phyloP scores from a whole-genome alignment of 2,329 filamentous ascomycete species.

The Penicillium sp. region DNA sequence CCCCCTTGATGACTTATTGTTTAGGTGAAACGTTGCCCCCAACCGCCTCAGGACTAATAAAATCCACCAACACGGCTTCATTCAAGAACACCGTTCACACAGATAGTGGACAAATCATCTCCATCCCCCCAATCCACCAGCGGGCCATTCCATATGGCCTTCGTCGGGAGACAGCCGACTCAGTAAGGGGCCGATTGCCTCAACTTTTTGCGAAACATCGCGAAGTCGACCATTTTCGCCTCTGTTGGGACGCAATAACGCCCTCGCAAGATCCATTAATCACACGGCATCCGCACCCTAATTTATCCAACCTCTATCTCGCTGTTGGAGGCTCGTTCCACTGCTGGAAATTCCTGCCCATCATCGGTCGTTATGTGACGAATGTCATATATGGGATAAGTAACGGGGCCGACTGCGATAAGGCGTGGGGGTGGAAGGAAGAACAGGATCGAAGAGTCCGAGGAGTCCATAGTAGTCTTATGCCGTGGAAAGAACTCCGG shows the following conservation, averaged over 20 bases:
- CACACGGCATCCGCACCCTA: slow-evolving; percentile 50
- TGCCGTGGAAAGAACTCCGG: slow-evolving; percentile 26
- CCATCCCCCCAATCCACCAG: slow-evolving; percentile 51
- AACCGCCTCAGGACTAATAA: slow-evolving; percentile 53
- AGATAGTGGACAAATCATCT: slow-evolving; percentile 53
- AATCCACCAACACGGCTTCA: slow-evolving; percentile 62
- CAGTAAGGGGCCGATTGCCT: slow-evolving; percentile 25
- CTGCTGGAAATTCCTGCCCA: slow-evolving; percentile 65
- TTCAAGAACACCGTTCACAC: slow-evolving; percentile 56
- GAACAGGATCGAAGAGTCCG: slow-evolving; percentile 1
- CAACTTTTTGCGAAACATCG: slow-evolving; percentile 33
- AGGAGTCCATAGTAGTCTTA: slow-evolving; percentile 31
- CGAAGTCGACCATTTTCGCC: slow-evolving; percentile 44
- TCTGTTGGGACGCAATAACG: slow-evolving; percentile 62
- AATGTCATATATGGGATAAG: slow-evolving; percentile 42
- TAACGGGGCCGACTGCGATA: slow-evolving; percentile 40
- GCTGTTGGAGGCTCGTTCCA: slow-evolving; percentile 65
- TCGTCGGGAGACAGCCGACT: slow-evolving; percentile 40
- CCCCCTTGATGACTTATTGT: neutral
- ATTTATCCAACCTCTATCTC: slow-evolving; percentile 56
- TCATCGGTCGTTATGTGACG: slow-evolving; percentile 58
- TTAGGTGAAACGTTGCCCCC: slow-evolving; percentile 49
- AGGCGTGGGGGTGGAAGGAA: slow-evolving; percentile 25
- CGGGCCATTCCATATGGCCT: slow-evolving; percentile 43
- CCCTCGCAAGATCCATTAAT: slow-evolving; percentile 64